Base-by-base conservation (phyloP, 2,329 filamentous ascomycete genomes). In the Aspergillus proliferans region DNA sequence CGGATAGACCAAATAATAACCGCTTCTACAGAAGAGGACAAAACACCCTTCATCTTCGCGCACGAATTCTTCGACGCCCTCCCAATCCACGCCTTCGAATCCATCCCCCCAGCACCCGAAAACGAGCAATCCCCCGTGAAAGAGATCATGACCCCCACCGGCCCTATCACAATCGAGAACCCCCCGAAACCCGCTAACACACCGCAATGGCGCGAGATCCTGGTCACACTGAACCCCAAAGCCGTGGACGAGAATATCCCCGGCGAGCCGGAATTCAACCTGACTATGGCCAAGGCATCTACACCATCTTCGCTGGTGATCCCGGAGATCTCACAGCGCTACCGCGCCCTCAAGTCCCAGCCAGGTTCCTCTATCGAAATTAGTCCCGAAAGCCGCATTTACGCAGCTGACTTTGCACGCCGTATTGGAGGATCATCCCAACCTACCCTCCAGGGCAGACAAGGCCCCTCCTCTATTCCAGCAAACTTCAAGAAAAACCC, bases 11-110 rank as follows among this genome's bases (percentile, higher is more conserved):
- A 36, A 3, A n/a, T 15, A 7, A 36, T 18, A 18, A n/a, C 34
- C 15, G 34, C 6, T 36, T 36, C 14, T 22, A 10, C 22, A 85
- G 83, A 81, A 52, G 71, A 82, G 19, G 77, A 79, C 52, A 87
- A 86, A 64, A 87, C 84, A 19, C 92, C 93, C 1, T 94, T 97
- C 68, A 95, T 98, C 52, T 82, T 97, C 44, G 93, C 93, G 4
- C 93, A 98, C 67, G 93, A 98, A 67, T 97, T 98, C 76, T 98
- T 98, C 72, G 93, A 98, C 60, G 93, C 93, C 2, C 83, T 98
- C 0, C 93, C 93, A 30, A 96, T 98, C 58, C 91, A 98, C 68
- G 85, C 88, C 52, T 98, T 98, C 67, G 86, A 97, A 68, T 86
- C 88, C 12, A 78, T 92, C 45, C 67, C 78, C 41, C 73, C 73